Conservation (phyloP, 2,329 filamentous ascomycete species). For the Colletotrichum tanaceti region DNA sequence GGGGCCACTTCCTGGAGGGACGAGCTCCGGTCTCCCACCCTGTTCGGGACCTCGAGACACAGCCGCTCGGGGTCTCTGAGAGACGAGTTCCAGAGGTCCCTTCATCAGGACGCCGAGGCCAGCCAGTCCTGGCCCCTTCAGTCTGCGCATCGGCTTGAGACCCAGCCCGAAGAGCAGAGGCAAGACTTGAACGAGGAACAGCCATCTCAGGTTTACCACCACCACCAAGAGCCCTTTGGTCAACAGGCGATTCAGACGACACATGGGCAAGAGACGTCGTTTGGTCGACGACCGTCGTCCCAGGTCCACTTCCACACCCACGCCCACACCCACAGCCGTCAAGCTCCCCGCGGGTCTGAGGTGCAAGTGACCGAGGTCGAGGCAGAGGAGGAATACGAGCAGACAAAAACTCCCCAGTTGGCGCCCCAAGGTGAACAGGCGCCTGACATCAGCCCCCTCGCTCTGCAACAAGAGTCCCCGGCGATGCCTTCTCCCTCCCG, state of each 20-base stretch:
- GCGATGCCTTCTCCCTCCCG: slow-evolving; percentile 32
- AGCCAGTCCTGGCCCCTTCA: neutral
- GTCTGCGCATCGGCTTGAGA: neutral
- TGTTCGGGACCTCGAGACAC: slow-evolving; percentile 26
- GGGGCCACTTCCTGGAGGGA: slow-evolving; percentile 32
- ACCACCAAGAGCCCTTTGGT: neutral
- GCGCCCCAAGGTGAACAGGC: slow-evolving; percentile 32
- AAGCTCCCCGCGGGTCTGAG: slow-evolving; percentile 4
- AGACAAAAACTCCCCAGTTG: slow-evolving; percentile 40
- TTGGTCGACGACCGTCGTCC: too few species aligned
- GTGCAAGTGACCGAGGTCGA: slow-evolving; percentile 20
- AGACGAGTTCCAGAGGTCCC: slow-evolving; percentile 19
- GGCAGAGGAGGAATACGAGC: slow-evolving; percentile 19
- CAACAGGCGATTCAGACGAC: slow-evolving; percentile 4
- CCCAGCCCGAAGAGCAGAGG: neutral
- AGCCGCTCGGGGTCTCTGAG: slow-evolving; percentile 33
- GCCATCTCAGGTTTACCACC: slow-evolving; percentile 7
- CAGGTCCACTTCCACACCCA: too few species aligned
- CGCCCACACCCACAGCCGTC: too few species aligned
- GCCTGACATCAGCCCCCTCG: slow-evolving; percentile 41
- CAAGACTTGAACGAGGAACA: slow-evolving; percentile 1
- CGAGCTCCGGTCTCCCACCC: slow-evolving; percentile 25
- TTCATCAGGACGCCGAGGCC: neutral
- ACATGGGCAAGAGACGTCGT: slow-evolving; percentile 7
- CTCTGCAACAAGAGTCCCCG: slow-evolving; percentile 38